Evolutionary conservation across 2,329 filamentous ascomycete species (phyloP).

Genomic region (Aphanoascus verrucosus): DNA sequence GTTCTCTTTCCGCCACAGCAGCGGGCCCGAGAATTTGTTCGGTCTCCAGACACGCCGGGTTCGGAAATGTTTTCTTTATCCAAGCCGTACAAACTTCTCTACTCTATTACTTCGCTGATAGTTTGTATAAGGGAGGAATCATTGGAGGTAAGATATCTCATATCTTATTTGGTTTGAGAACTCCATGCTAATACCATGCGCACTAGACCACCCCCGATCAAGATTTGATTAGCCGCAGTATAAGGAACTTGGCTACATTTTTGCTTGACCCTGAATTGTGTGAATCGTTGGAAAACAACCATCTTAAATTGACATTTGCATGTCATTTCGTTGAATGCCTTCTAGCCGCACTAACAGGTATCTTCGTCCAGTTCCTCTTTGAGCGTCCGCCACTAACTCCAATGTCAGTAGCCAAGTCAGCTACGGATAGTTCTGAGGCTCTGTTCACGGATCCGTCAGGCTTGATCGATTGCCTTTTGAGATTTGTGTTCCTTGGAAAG

Average conservation of each 20-base stretch:
- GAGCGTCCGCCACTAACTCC: background rate
- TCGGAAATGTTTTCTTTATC: conserved; percentile 55
- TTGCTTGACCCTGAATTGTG: conserved; percentile 49
- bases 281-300: conserved; percentile 34
- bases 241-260: conserved; percentile 49
- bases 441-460: conserved; percentile 28
- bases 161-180: background rate
- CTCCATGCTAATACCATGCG: background rate
- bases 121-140: conserved; percentile 47
- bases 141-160: conserved; percentile 23
- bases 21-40: conserved; percentile 50
- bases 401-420: conserved; percentile 20
- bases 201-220: conserved; percentile 24
- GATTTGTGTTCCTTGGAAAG: conserved; percentile 26
- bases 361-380: conserved; percentile 11
- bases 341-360: conserved; percentile 46
- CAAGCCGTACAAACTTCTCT: conserved; percentile 62
- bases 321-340: conserved; percentile 49
- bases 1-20: conserved; percentile 58
- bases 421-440: conserved; percentile 20
- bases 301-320: conserved; percentile 42
- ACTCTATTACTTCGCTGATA: conserved; percentile 57
- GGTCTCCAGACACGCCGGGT: conserved; percentile 43
- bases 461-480: conserved; percentile 29
- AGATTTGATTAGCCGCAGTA: conserved; percentile 33